A percentile compares a stretch with the other conserved stretches of the same genome.
phyloP scores from a whole-genome alignment of 2,329 filamentous ascomycete genomes.

The Ceratocystis diversiconidia region DNA sequence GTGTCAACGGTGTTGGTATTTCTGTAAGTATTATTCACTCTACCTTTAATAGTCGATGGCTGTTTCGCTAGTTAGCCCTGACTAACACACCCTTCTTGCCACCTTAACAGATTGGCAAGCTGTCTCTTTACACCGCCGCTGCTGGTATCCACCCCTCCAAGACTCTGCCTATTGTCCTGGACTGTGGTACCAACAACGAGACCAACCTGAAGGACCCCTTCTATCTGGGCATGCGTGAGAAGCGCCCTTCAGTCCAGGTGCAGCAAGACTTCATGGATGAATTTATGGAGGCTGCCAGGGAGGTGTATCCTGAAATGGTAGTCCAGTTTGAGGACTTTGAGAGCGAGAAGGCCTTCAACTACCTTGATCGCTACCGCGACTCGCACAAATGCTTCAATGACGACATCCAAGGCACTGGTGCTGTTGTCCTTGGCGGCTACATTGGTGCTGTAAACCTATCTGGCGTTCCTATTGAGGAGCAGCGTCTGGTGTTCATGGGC shows the following conservation, averaged over 20 bases:
- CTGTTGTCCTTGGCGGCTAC: conserved; percentile 76
- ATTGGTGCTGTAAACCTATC: conserved; percentile 69
- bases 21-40: conserved; percentile 44
- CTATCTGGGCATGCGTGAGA: conserved; percentile 78
- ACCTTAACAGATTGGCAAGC: conserved; percentile 59
- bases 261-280: conserved; percentile 92
- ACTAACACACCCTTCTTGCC: conserved; percentile 3
- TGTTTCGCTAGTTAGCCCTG: background rate
- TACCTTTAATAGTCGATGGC: conserved; percentile 1
- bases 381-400: conserved; percentile 96
- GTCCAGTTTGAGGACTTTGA: conserved; percentile 98
- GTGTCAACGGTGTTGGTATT: conserved; percentile 95
- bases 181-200: conserved; percentile 54
- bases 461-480: conserved; percentile 71
- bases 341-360: conserved; percentile 79
- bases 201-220: conserved; percentile 53
- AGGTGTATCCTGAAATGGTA: conserved; percentile 51
- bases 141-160: conserved; percentile 84
- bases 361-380: conserved; percentile 77
- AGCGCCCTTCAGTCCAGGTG: conserved; percentile 61
- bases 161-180: conserved; percentile 59
- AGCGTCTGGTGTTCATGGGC: conserved; percentile 90
- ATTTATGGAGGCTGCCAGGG: conserved; percentile 81
- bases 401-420: conserved; percentile 93
- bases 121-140: conserved; percentile 86